Evolutionary conservation across 306 rosid genomes (phyloP).

Genomic region (Dryas octopetala): DNA sequence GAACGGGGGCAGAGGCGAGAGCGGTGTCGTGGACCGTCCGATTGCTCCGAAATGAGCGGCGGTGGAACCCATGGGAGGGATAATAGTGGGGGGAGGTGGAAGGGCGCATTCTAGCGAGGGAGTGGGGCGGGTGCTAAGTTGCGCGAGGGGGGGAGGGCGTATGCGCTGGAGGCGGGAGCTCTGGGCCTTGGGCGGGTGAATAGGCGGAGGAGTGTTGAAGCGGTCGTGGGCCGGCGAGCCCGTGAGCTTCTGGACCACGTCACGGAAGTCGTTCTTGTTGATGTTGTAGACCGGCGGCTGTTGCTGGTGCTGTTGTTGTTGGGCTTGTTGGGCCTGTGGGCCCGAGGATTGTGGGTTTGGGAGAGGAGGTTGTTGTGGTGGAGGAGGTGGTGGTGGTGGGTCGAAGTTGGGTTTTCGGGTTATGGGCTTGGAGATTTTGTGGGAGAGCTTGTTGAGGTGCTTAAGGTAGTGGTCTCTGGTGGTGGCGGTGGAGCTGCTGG

Average conservation of each 20-base stretch:
- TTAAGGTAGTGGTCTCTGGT: conserved; percentile 60
- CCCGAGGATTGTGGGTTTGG: conserved; percentile 4
- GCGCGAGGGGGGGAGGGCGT: conserved; percentile 91
- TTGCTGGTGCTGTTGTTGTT: conserved; percentile 51
- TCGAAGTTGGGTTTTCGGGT: conserved; percentile 35
- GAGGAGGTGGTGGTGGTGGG: background rate
- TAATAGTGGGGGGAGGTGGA: conserved; percentile 25
- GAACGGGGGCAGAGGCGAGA: conserved; percentile 87
- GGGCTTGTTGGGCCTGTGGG: conserved; percentile 28
- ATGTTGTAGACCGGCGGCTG: conserved; percentile 98
- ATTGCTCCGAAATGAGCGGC: conserved; percentile 34
- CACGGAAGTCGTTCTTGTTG: conserved; percentile 93
- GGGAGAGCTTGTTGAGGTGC: conserved; percentile 88
- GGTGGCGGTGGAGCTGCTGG: conserved; percentile 6
- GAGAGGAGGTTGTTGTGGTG: conserved; percentile 13
- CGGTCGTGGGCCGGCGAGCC: conserved; percentile 95
- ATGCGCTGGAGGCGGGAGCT: conserved; percentile 93
- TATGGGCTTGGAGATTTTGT: conserved; percentile 83
- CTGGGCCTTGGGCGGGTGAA: conserved; percentile 74
- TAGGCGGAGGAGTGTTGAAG: conserved; percentile 66
- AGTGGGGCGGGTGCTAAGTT: conserved; percentile 62
- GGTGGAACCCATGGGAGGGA: conserved; percentile 34
- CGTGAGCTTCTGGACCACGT: conserved; percentile 93
- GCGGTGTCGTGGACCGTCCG: conserved; percentile 59
- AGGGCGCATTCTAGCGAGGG: conserved; percentile 37